phyloP scores from a whole-genome alignment of 225 moss, liverwort and hornwort genomes.

The Antitrichia curtipendula region DNA sequence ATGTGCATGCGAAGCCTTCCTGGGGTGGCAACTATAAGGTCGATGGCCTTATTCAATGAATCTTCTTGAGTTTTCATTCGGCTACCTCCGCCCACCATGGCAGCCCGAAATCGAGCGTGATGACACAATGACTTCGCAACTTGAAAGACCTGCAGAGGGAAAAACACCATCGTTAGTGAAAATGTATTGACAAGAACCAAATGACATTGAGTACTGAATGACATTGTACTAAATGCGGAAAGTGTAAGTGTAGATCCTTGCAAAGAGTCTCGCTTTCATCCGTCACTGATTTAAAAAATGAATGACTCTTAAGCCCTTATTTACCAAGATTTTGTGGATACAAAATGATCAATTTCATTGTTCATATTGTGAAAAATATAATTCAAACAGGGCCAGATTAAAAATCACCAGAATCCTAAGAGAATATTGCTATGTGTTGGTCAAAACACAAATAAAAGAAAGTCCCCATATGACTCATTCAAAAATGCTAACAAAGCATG shows the following conservation, averaged over 20 bases:
- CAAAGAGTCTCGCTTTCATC: background rate
- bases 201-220: background rate
- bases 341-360: background rate
- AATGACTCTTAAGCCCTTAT: background rate
- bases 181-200: background rate
- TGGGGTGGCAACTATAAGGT: conserved; percentile 91
- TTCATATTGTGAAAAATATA: background rate
- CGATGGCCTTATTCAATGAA: conserved; percentile 68
- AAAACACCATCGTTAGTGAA: background rate
- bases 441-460: background rate
- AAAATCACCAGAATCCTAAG: background rate
- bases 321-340: background rate
- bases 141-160: conserved; percentile 59
- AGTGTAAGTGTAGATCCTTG: background rate
- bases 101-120: conserved; percentile 94
- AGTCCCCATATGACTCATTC: background rate
- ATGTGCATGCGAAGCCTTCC: conserved; percentile 95
- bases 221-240: background rate
- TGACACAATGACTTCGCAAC: conserved; percentile 95
- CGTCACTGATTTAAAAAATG: background rate
- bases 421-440: background rate
- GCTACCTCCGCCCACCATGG: conserved; percentile 92
- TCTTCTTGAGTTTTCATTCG: conserved; percentile 93
- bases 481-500: background rate
- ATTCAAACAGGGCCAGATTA: background rate